Evolutionary conservation across 495 filamentous ascomycete genomes (phyloP), one percentile per base, ranked within the genome.

Genomic region (Tetracladium marchalianum): DNA sequence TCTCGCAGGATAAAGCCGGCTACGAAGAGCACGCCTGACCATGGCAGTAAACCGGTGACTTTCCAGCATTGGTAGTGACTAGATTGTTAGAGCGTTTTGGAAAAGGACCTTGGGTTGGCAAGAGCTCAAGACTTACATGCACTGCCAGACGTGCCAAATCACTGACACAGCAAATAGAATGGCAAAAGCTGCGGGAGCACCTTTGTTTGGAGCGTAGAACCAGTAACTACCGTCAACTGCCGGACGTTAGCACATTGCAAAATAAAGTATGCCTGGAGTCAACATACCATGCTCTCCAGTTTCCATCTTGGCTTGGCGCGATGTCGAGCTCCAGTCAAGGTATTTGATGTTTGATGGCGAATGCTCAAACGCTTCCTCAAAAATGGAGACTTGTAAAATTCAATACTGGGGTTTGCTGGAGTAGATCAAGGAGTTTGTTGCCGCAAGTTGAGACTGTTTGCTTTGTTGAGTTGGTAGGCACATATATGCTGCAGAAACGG

Each of bases 151-250:
- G 55, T 87, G 83, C 10, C 69, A 58, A 8, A 60, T 31, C 0
- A 77, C 80, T 4, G 80, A 84, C 0, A 71, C 50, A 1, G 70
- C 59, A 57, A 84, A 89, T 5, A 84, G 70, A 16, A 81, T 61
- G 8, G 78, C 72, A 53, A 84, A 86, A 43, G 79, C 75, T 27
- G 86, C 70, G 0, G 83, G 76, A 1, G 81, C 81, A 3, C 70
- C 81, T 61, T 85, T 82, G 55, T 84, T 86, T 0, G 84, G 84
- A 13, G 79, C 81, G 63, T 86, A 87, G 59, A 77, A 79, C 73
- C 76, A 87, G 35, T 78, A 57, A 54, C 77, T 84, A 13, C 63
- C 68, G 9, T 61, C 48, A 36, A 73, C 70, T 71, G 35, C 1
- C 33, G 31, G 31, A 9, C 22, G 35, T 49, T 24, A 43, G 27